Conservation (phyloP, 768 basidiomycete species). For the Dendrothele bispora region DNA sequence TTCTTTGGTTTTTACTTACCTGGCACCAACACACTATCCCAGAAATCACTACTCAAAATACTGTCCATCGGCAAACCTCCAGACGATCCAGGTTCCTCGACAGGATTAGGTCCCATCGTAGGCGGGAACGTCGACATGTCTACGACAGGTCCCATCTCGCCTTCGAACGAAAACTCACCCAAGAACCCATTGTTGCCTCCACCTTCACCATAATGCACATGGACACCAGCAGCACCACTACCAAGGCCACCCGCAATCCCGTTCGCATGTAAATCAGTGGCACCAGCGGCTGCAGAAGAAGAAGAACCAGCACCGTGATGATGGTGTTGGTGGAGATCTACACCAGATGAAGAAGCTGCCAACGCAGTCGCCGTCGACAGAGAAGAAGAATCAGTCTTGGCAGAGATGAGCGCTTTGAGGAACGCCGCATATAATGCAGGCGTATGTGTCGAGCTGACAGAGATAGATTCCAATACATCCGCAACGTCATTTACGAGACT, state of each 20-base stretch:
- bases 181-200: slow-evolving; percentile 27
- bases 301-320: not conserved
- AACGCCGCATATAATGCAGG: slow-evolving; percentile 88
- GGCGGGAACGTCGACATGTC: slow-evolving; percentile 87
- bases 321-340: not conserved
- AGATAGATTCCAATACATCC: slow-evolving; percentile 71
- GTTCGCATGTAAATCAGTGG: not conserved
- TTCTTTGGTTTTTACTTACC: too few species aligned
- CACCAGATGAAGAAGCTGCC: not conserved
- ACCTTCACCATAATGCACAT: not conserved
- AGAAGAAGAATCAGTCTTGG: slow-evolving; percentile 34
- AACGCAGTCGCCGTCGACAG: not conserved
- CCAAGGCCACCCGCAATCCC: not conserved
- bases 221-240: not conserved
- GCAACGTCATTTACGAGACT: slow-evolving; percentile 79
- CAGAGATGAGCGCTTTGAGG: slow-evolving; percentile 73
- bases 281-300: too few species aligned
- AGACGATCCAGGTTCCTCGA: slow-evolving; percentile 37
- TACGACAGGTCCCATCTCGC: slow-evolving; percentile 83
- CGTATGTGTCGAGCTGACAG: slow-evolving; percentile 81
- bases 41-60: slow-evolving; percentile 76
- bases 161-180: slow-evolving; percentile 67
- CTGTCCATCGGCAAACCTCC: slow-evolving; percentile 76
- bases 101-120: slow-evolving; percentile 66
- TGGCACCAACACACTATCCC: slow-evolving; percentile 87